Evolutionary conservation across 2,329 filamentous ascomycete genomes (phyloP).

Genomic region (Fusarium brachygibbosum): DNA sequence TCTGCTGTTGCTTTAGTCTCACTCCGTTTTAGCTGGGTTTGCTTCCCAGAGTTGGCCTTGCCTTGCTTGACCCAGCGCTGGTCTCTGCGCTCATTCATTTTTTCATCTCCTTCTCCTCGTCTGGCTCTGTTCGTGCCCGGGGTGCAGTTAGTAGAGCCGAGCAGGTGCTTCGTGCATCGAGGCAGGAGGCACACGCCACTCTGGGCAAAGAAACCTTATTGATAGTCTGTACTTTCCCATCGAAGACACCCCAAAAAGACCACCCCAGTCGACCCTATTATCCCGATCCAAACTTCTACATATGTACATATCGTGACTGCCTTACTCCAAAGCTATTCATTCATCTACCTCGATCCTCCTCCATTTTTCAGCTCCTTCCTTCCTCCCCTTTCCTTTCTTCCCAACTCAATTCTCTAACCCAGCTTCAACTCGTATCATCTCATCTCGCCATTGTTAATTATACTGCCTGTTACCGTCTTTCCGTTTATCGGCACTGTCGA

Average conservation of each 20-base stretch:
- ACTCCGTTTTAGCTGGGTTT: conserved; percentile 11
- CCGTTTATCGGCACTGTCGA: not conserved
- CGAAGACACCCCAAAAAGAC: conserved; percentile 42
- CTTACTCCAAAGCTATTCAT: conserved; percentile 27
- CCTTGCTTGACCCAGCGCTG: conserved; percentile 19
- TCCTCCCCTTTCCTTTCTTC: conserved; percentile 24
- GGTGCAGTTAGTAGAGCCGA: conserved; percentile 6
- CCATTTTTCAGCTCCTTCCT: conserved; percentile 27
- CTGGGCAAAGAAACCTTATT: conserved; percentile 49
- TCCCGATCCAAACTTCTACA: conserved; percentile 43
- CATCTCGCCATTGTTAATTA: conserved; percentile 4
- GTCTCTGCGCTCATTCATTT: conserved; percentile 34
- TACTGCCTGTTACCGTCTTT: conserved; percentile 2
- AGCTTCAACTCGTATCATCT: conserved; percentile 6
- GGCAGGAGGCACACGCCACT: conserved; percentile 45
- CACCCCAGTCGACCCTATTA: conserved; percentile 39
- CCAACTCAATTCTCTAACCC: conserved; percentile 9
- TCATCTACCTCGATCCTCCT: conserved; percentile 39
- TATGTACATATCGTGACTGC: conserved; percentile 39
- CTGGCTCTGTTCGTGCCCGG: not conserved
- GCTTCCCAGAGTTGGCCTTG: conserved; percentile 6
- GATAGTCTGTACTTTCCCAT: conserved; percentile 42
- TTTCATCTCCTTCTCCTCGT: conserved; percentile 23
- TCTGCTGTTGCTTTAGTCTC: conserved; percentile 17
- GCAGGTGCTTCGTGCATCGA: conserved; percentile 32